Conservation (phyloP, 2,329 filamentous ascomycete species). For the Dactylellina sp. region DNA sequence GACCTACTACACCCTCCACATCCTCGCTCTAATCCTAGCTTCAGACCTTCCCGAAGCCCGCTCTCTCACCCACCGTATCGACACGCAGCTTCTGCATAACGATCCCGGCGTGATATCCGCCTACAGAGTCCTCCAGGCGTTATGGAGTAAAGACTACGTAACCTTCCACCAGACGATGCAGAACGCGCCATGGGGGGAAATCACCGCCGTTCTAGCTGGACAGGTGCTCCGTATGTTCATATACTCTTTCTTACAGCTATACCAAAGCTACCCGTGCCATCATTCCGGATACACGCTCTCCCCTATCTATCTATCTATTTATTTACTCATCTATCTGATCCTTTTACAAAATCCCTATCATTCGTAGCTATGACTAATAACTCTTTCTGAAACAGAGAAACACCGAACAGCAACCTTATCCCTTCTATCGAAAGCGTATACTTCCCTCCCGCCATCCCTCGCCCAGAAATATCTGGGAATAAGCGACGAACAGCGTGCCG, state of each 20-base stretch:
- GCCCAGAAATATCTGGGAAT: conserved; percentile 59
- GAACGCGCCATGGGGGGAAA: conserved; percentile 57
- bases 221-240: conserved; percentile 53
- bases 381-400: conserved; percentile 40
- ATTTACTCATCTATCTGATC: too few relatives aligned
- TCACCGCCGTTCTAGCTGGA: conserved; percentile 51
- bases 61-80: conserved; percentile 59
- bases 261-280: too few relatives aligned
- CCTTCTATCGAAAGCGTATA: conserved; percentile 59
- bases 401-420: conserved; percentile 58
- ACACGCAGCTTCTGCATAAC: conserved; percentile 53
- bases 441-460: conserved; percentile 58
- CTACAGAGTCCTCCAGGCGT: conserved; percentile 57
- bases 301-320: too few relatives aligned
- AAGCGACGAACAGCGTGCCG: conserved; percentile 41
- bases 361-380: not conserved
- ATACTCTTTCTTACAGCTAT: not conserved
- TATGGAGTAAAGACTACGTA: conserved; percentile 59
- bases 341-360: too few relatives aligned
- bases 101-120: conserved; percentile 58
- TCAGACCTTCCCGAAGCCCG: conserved; percentile 60
- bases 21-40: conserved; percentile 58
- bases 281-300: too few relatives aligned
- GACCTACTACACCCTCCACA: conserved; percentile 59
- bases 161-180: conserved; percentile 58